A percentile compares a stretch with the other conserved stretches of the same genome.
Evolutionary conservation across 169 alveolate genomes (phyloP).

Genomic region (Plasmodium vivax): DNA sequence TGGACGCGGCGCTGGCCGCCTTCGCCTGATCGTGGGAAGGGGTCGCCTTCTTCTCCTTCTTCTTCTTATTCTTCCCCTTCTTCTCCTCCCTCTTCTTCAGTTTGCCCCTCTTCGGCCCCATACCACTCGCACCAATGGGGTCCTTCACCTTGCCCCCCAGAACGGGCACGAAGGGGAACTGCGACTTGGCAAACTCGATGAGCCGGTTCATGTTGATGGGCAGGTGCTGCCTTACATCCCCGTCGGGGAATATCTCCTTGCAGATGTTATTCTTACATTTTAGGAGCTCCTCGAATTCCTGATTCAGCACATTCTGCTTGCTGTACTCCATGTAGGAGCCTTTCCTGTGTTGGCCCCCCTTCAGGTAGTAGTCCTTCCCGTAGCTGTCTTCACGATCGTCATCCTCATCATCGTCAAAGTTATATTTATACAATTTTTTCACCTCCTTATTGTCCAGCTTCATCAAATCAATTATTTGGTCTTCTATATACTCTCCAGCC

Average conservation of each 20-base stretch:
- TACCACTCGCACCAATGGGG: conserved; percentile 78
- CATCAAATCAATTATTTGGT: conserved; percentile 94
- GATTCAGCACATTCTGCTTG: conserved; percentile 85
- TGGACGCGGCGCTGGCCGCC: too few relatives aligned
- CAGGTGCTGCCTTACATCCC: conserved; percentile 96
- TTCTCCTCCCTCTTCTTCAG: background rate
- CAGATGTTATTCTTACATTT: conserved; percentile 83
- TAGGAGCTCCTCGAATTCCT: conserved; percentile 83
- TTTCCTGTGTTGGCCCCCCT: conserved; percentile 70
- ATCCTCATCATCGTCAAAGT: conserved; percentile 82
- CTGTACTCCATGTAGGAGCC: conserved; percentile 82
- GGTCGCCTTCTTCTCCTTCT: too few relatives aligned
- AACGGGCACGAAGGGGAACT: conserved; percentile 82
- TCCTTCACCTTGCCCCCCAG: conserved; percentile 73
- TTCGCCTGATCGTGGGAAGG: background rate
- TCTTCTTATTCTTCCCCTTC: conserved; percentile 72
- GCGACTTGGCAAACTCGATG: conserved; percentile 93
- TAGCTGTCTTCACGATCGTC: conserved; percentile 81
- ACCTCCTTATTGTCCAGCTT: conserved; percentile 92
- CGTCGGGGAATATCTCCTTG: conserved; percentile 92
- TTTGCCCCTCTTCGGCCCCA: background rate
- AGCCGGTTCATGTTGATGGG: conserved; percentile 96
- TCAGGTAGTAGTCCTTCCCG: conserved; percentile 60
- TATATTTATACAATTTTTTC: conserved; percentile 81
- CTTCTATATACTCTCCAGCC: conserved; percentile 99